Conservation (phyloP, 192 early-diverging fungal species). For the Gaertneriomyces sp. region DNA sequence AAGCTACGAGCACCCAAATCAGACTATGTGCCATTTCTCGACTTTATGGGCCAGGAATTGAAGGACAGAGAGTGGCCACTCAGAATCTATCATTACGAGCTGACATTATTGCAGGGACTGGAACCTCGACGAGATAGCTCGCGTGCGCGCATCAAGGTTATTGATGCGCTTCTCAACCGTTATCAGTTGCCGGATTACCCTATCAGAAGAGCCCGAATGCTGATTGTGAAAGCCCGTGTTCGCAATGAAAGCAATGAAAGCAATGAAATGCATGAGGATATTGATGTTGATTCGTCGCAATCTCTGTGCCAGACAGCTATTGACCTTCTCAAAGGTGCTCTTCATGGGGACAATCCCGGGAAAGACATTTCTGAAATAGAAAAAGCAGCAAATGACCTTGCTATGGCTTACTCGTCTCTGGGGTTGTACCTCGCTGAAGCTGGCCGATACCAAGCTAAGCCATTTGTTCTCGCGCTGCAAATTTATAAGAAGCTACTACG, state of each 20-base stretch:
- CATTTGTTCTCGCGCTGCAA: slow-evolving; percentile 54
- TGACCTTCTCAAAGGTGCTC: slow-evolving; percentile 22
- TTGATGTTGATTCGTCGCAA: not conserved
- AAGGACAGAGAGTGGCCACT: not conserved
- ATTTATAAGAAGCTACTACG: slow-evolving; percentile 58
- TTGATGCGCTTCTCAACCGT: slow-evolving; percentile 26
- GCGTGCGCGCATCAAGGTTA: slow-evolving; percentile 18
- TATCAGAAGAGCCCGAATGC: slow-evolving; percentile 38
- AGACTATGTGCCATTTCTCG: not conserved
- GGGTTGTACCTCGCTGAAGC: slow-evolving; percentile 48
- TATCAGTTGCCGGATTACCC: slow-evolving; percentile 33
- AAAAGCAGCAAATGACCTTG: slow-evolving; percentile 47
- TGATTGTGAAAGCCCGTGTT: slow-evolving; percentile 8
- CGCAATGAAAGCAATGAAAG: slow-evolving; percentile 16
- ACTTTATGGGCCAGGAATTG: slow-evolving; percentile 6
- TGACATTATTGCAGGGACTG: slow-evolving; percentile 10
- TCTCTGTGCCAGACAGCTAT: slow-evolving; percentile 19
- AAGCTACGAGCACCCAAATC: not conserved
- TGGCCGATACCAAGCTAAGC: slow-evolving; percentile 22
- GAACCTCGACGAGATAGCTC: not conserved
- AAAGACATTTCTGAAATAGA: slow-evolving; percentile 11
- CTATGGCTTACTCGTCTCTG: slow-evolving; percentile 55
- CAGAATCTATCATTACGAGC: not conserved
- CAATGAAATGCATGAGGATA: not conserved
- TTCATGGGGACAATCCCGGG: slow-evolving; percentile 37